Percentiles rank a stretch among this genome's conserved stretches.
Conservation (phyloP, 2,329 filamentous ascomycete genomes). For the Penicillium sp. region DNA sequence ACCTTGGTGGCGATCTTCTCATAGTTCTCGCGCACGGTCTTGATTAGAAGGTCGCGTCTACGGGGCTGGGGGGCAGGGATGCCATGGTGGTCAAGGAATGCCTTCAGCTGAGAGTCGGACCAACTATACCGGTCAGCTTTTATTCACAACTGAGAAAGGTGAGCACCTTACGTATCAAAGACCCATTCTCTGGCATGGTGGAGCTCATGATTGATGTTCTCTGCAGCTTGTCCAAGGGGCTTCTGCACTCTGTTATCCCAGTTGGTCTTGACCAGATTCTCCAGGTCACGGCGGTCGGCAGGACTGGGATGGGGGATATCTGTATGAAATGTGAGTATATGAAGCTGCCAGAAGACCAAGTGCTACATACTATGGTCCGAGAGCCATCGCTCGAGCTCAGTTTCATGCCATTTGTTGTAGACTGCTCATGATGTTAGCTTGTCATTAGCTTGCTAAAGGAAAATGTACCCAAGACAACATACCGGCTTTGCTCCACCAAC, state of each 20-base stretch:
- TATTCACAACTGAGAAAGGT: neutral
- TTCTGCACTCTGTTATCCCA: slow-evolving; percentile 77
- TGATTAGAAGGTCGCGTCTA: slow-evolving; percentile 76
- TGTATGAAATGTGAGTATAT: slow-evolving; percentile 14
- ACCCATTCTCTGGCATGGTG: slow-evolving; percentile 81
- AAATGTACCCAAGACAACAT: slow-evolving; percentile 39
- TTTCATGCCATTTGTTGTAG: slow-evolving; percentile 99
- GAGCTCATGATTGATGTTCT: slow-evolving; percentile 71
- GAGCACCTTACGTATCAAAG: slow-evolving; percentile 65
- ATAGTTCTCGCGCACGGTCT: slow-evolving; percentile 76
- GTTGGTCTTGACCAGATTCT: slow-evolving; percentile 82
- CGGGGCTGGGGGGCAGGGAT: slow-evolving; percentile 87
- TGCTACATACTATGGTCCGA: slow-evolving; percentile 65
- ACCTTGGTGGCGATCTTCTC: slow-evolving; percentile 70
- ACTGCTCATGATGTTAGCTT: slow-evolving; percentile 51
- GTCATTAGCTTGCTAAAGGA: no score
- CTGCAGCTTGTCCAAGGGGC: slow-evolving; percentile 73
- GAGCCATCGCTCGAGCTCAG: slow-evolving; percentile 94
- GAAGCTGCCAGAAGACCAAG: neutral
- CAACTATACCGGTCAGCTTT: slow-evolving; percentile 56
- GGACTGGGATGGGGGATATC: slow-evolving; percentile 84
- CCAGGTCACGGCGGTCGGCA: slow-evolving; percentile 90
- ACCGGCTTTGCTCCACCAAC: slow-evolving; percentile 86
- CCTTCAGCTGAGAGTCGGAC: slow-evolving; percentile 89
- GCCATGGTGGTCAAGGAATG: slow-evolving; percentile 83